Evolutionary conservation across 805 yeast genomes (phyloP).

Genomic region (Saccharomycopsis fibuligera): DNA sequence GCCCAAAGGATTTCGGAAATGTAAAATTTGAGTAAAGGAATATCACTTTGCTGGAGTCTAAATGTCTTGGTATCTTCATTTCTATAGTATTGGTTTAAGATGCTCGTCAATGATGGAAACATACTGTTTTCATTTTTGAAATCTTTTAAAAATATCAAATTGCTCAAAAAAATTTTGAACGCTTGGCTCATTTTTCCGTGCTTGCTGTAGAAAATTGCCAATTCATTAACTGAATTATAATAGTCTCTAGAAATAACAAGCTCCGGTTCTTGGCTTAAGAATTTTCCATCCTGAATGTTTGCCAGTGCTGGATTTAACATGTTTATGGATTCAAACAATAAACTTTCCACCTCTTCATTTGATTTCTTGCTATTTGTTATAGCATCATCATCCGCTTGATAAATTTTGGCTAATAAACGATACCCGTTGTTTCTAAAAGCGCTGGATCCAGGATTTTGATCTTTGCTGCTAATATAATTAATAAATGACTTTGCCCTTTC

Average conservation of each 20-base stretch:
- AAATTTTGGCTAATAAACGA: conserved; percentile 33
- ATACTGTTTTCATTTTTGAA: conserved; percentile 22
- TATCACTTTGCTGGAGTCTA: conserved; percentile 19
- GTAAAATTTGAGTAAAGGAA: conserved; percentile 36
- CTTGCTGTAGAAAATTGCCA: conserved; percentile 25
- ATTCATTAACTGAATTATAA: conserved; percentile 24
- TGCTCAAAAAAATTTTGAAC: conserved; percentile 32
- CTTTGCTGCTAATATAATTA: conserved; percentile 8
- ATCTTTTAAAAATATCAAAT: conserved; percentile 28
- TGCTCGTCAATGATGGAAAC: conserved; percentile 2
- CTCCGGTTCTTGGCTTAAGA: not conserved
- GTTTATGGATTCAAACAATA: not conserved
- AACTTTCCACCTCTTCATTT: not conserved
- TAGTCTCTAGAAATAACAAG: conserved; percentile 22
- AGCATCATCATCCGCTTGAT: conserved; percentile 12
- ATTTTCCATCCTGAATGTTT: conserved; percentile 1
- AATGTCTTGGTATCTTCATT: conserved; percentile 16
- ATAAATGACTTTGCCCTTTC: conserved; percentile 28
- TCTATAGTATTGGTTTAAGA: conserved; percentile 8
- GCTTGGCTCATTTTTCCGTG: conserved; percentile 23
- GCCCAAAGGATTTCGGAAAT: conserved; percentile 38
- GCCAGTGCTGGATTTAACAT: not conserved
- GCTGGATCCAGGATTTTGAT: conserved; percentile 9
- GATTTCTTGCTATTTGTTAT: no score
- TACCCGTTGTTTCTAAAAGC: conserved; percentile 24